A percentile compares a stretch with the other conserved stretches of the same genome.
Conservation (phyloP, 1,139 yeast genomes). For the Eremothecium gossypii region DNA sequence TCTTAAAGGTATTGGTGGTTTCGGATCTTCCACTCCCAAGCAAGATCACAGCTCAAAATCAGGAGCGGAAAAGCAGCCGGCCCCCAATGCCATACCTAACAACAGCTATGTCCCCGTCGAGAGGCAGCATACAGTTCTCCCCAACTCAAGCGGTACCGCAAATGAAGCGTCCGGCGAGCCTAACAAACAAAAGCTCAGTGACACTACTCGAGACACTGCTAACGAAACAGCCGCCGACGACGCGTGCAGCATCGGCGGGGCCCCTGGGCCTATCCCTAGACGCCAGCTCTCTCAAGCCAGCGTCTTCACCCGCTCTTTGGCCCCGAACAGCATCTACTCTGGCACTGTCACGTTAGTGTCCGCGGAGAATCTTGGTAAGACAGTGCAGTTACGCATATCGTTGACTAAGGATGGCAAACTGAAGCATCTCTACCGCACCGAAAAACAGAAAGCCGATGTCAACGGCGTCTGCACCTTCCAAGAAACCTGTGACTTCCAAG, state of each 20-base stretch:
- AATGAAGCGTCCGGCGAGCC: no score
- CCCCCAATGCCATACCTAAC: slow-evolving; percentile 18
- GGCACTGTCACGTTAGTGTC: slow-evolving; percentile 47
- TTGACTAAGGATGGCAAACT: slow-evolving; percentile 44
- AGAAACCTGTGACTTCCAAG: slow-evolving; percentile 61
- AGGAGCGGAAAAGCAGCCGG: slow-evolving; percentile 18
- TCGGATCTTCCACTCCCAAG: slow-evolving; percentile 4
- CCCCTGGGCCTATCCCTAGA: slow-evolving; percentile 12
- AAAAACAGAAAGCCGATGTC: slow-evolving; percentile 44
- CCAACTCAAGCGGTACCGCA: no score
- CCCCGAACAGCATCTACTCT: slow-evolving; percentile 37
- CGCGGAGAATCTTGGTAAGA: slow-evolving; percentile 30
- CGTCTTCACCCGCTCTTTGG: slow-evolving; percentile 34
- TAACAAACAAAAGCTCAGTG: no score
- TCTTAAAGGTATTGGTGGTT: slow-evolving; percentile 23
- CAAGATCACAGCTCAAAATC: slow-evolving; percentile 11
- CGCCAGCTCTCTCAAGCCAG: slow-evolving; percentile 17
- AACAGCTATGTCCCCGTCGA: slow-evolving; percentile 20
- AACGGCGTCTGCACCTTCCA: slow-evolving; percentile 46
- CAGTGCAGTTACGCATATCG: slow-evolving; percentile 43
- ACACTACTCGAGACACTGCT: slow-evolving; percentile 7
- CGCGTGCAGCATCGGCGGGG: slow-evolving; percentile 11
- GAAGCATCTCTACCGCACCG: slow-evolving; percentile 59
- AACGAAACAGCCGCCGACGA: slow-evolving; percentile 2
- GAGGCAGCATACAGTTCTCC: no score